Base-by-base conservation (phyloP, 2,329 filamentous ascomycete species). In the Venturia effusa region DNA sequence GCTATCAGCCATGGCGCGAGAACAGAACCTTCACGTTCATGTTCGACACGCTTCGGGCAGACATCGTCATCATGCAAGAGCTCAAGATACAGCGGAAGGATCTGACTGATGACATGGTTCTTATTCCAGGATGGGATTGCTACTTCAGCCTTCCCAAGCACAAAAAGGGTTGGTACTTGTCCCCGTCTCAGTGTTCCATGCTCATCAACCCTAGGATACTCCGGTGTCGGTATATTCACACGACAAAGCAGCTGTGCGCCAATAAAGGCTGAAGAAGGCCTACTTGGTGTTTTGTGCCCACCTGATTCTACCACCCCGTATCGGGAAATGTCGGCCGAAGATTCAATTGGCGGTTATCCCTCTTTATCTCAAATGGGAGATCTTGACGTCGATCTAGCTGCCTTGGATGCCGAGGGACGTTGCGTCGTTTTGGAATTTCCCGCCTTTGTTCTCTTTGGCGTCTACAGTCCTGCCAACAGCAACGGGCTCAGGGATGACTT, bases 31-130 rank as follows among this genome's bases (percentile, higher is more conserved):
- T 80, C 70, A 72, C 74, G 57, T 83, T 88, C 68, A 97, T 97
- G 94, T 97, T 99, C 76, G 90, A 96, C 68, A 89, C 88, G 54
- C 83, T 99, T 7, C 89, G 94, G 73, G 87, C 92, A 62, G 94
- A 99, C 74, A 94, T 99, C 67, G 86, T 97, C 22, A 83, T 97
- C 65, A 92, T 97, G 80, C 94, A 99, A 74, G 94, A 97, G 76
- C 87, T 91, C 54, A 99, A 97, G 77, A 97, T 97, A 48, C 94
- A 97, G 72, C 84, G 88, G 64, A 96, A 96, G 73, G 92, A 97
- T 69, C 79, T 99, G 1, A 83, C 81, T 48, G 94, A 97, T 80
- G 94, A 97, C 69, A 97, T 97, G 91, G 92, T 97, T 11, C 79
- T 97, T 40, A 86, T 97, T 0, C 86, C 90, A 0, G 94, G 94